Conservation (phyloP, 441 rosid species). For the Erodium trifolium region DNA sequence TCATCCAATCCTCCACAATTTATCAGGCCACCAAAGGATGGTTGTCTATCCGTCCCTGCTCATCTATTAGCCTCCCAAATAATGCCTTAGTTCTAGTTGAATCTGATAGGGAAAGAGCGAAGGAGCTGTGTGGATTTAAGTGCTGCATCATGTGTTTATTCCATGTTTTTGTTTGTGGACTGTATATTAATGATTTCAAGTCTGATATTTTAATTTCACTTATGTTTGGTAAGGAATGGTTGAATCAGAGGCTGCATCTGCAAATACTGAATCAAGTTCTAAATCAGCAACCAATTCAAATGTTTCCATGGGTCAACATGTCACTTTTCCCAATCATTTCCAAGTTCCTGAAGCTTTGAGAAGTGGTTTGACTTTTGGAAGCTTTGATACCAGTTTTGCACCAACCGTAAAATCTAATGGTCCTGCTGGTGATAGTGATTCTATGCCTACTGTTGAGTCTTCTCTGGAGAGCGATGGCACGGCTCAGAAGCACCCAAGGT, state of each 20-base stretch:
- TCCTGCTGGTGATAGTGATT: conserved; percentile 26
- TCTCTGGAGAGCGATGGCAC: conserved; percentile 30
- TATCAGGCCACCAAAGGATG: too few relatives aligned
- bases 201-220: conserved; percentile 5
- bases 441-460: conserved; percentile 30
- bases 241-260: conserved; percentile 29
- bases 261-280: conserved; percentile 26
- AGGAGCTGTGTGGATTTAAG: too few relatives aligned
- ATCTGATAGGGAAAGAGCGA: too few relatives aligned
- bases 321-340: conserved; percentile 74
- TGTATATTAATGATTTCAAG: not conserved
- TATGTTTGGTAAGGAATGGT: conserved; percentile 27
- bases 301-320: conserved; percentile 43
- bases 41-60: too few relatives aligned
- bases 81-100: too few relatives aligned
- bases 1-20: too few relatives aligned
- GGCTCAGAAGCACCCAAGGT: conserved; percentile 49
- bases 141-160: not conserved
- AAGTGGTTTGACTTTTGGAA: conserved; percentile 78
- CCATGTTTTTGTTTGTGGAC: too few relatives aligned
- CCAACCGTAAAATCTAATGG: conserved; percentile 22
- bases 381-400: conserved; percentile 34
- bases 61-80: too few relatives aligned
- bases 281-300: conserved; percentile 27
- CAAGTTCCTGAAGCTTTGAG: conserved; percentile 56